Evolutionary conservation across 2,329 filamentous ascomycete genomes (phyloP).

Genomic region (Clonostachys byssicola): DNA sequence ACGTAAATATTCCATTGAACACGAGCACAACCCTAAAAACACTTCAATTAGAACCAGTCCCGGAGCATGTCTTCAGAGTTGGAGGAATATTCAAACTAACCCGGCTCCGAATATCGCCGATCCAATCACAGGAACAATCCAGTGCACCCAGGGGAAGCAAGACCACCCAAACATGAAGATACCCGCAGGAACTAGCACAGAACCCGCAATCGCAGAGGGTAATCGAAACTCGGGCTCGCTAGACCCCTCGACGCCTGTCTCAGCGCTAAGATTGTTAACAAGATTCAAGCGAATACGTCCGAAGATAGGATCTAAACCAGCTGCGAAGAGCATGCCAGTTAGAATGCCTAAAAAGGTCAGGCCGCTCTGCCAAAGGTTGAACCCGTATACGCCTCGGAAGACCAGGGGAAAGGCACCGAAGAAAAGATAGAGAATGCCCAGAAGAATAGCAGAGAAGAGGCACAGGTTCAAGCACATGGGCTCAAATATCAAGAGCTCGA

Average conservation of each 20-base stretch:
- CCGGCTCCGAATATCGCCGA: conserved; percentile 67
- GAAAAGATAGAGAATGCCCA: conserved; percentile 86
- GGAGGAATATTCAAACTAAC: conserved; percentile 37
- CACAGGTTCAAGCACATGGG: conserved; percentile 84
- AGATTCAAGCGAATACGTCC: too few relatives aligned
- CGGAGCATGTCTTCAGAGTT: too few relatives aligned
- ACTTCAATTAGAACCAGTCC: too few relatives aligned
- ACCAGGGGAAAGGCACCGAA: conserved; percentile 85
- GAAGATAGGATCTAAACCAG: conserved; percentile 27
- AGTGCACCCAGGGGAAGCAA: conserved; percentile 69
- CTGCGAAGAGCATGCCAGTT: conserved; percentile 53
- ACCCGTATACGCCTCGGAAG: conserved; percentile 71
- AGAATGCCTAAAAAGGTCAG: conserved; percentile 74
- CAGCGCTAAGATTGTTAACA: too few relatives aligned
- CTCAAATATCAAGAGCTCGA: conserved; percentile 75
- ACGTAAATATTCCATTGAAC: conserved; percentile 84
- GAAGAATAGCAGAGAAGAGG: conserved; percentile 74
- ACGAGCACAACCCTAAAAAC: conserved; percentile 49
- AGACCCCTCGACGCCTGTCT: too few relatives aligned
- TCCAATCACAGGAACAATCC: conserved; percentile 72
- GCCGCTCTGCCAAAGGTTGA: conserved; percentile 77
- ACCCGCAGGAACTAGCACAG: conserved; percentile 71
- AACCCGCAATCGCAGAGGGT: conserved; percentile 69
- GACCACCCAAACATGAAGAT: conserved; percentile 91
- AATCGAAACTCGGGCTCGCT: conserved; percentile 84